These are phyloP conservation scores for Rhodamnia argentea DNA, from an alignment of 345 rosid genomes.

Conservation along the genomic window DNA sequence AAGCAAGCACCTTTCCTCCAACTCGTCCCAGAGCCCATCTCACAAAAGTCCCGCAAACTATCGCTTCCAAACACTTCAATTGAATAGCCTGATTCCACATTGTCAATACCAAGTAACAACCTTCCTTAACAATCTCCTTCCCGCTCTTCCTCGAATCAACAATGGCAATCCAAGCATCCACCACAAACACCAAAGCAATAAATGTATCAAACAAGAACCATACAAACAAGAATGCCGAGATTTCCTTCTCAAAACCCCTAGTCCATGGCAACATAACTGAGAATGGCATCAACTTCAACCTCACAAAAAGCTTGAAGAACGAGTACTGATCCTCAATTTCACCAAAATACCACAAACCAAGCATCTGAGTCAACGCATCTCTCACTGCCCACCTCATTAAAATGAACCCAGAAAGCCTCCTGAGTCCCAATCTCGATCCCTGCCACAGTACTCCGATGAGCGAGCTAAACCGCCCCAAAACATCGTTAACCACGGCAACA, in stretches of 20 bases:
- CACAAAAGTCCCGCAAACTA: conserved; percentile 64
- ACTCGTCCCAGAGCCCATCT: conserved; percentile 42
- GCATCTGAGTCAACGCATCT: conserved; percentile 78
- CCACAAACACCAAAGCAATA: conserved; percentile 49
- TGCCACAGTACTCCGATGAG: conserved; percentile 47
- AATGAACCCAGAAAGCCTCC: conserved; percentile 72
- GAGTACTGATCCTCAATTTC: conserved; percentile 86
- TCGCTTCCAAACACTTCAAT: conserved; percentile 70
- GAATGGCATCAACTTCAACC: conserved; percentile 91
- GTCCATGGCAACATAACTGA: conserved; percentile 80
- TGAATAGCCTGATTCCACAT: conserved; percentile 71
- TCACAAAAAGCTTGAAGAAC: conserved; percentile 70
- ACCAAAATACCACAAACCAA: conserved; percentile 84
- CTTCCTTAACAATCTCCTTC: conserved; percentile 84
- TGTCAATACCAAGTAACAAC: conserved; percentile 62
- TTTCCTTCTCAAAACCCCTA: conserved; percentile 71
- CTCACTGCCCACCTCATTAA: conserved; percentile 90
- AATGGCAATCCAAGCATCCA: conserved; percentile 82
- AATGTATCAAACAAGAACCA: conserved; percentile 79
- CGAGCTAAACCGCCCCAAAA: conserved; percentile 51
- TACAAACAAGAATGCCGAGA: conserved; percentile 71
- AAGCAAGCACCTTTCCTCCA: conserved; percentile 49
- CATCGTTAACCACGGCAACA: conserved; percentile 54
- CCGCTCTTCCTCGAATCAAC: conserved; percentile 79
- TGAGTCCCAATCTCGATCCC: conserved; percentile 73